Conservation (phyloP, 768 basidiomycete genomes). For the Auricularia sp. region DNA sequence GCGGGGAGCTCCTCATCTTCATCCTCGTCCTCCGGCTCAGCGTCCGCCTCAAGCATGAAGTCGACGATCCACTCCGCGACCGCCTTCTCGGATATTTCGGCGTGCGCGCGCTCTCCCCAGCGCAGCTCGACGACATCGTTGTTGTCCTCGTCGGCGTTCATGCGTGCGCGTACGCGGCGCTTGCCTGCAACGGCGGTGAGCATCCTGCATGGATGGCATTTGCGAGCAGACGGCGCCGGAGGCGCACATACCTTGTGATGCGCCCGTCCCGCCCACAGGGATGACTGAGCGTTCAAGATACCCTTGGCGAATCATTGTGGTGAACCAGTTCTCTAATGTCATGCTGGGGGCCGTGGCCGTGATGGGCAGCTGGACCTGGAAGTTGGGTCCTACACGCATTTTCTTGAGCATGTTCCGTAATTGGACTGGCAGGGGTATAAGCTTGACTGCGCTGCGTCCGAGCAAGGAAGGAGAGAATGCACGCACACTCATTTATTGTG, state of each 20-base stretch:
- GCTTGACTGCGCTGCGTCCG: background rate
- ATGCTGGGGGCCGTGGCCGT: slow-evolving; percentile 40
- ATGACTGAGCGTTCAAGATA: slow-evolving; percentile 55
- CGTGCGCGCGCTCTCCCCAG: slow-evolving; percentile 74
- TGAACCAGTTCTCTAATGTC: slow-evolving; percentile 57
- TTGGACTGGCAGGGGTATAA: slow-evolving; percentile 40
- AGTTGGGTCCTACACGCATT: slow-evolving; percentile 46
- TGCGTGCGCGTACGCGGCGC: background rate
- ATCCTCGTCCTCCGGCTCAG: slow-evolving; percentile 23
- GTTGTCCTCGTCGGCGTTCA: slow-evolving; percentile 21
- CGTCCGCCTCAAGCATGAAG: slow-evolving; percentile 47
- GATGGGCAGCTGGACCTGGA: slow-evolving; percentile 39
- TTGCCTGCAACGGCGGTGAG: background rate
- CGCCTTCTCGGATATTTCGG: slow-evolving; percentile 72
- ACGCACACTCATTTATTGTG: slow-evolving; percentile 63
- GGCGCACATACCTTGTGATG: background rate
- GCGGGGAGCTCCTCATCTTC: slow-evolving; percentile 15
- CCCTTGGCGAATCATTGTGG: slow-evolving; percentile 51
- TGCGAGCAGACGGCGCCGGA: background rate
- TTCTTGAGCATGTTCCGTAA: slow-evolving; percentile 60
- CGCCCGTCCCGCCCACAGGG: slow-evolving; percentile 1
- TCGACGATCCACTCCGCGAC: slow-evolving; percentile 69
- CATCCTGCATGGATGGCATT: no score
- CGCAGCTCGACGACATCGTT: slow-evolving; percentile 59
- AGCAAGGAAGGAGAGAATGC: background rate